Base-by-base conservation (phyloP, 1,284 basidiomycete species). In the Phellopilus nigrolimitatus region DNA sequence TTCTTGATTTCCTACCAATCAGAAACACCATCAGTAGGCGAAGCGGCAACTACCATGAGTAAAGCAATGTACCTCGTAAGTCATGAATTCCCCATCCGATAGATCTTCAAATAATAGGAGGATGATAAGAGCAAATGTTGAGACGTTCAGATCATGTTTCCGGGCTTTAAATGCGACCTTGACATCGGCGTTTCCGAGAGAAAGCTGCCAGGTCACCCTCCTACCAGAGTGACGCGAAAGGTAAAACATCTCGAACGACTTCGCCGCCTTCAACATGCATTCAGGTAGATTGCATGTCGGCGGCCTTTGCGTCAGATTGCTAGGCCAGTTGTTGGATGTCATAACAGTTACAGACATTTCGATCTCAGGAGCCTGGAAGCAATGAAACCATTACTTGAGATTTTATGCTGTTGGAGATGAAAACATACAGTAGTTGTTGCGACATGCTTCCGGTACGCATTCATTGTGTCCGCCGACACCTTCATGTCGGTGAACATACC, bases 401-500 rank as follows among this genome's bases (percentile, higher is more conserved):
- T 48, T 37, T 13, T 12, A 15, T 37, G 3, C 34, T 2, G 15
- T 7, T 37, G 19, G 30, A 10, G 8, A 3, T 41, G 45, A 47
- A 31, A 21, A 65, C 76, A 51, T 60, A 87, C 86, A 44, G 71
- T 71, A 12, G 72, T 74, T 54, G 76, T 79, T 36, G 71, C 68
- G 22, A 87, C 62, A 61, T 86, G 73, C 19, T 72, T 72, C 48
- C 77, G 77, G 67, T 93, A 99, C 3, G 78, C 79, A 47, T 79
- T 74, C 74, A 88, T 91, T 6, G 83, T 85, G 51, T 99, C 97
- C 22, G 75, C 71, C 15, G 91, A 95, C 33, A 97, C 69, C 62
- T 86, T 91, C 84, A 99, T 95, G 65, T 99, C 97, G 61, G 95
- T 83, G 76, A 99, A 95, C 97, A 99, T 99, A 49, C 97, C 95